Evolutionary conservation across 495 filamentous ascomycete genomes (phyloP).

Genomic region (Lophium mytilinum): DNA sequence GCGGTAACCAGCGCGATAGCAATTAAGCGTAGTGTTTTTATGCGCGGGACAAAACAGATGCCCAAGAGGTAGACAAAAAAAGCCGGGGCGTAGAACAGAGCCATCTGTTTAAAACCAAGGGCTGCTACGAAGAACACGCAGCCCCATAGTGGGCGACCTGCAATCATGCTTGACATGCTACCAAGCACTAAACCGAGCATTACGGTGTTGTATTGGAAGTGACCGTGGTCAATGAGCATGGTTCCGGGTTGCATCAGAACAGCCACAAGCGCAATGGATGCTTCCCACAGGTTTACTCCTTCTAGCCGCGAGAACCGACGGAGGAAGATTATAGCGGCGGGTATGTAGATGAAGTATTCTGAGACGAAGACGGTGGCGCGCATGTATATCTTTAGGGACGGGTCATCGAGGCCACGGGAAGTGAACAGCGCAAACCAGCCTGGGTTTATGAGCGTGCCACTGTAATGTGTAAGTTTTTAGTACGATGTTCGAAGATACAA

Average conservation of each 20-base stretch:
- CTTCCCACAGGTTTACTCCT: constrained; percentile 65
- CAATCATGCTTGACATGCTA: constrained; percentile 78
- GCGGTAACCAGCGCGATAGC: constrained; percentile 65
- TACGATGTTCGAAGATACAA: neutral
- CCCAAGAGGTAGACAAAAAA: constrained; percentile 90
- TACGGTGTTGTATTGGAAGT: constrained; percentile 98
- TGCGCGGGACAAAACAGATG: constrained; percentile 65
- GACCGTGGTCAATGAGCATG: constrained; percentile 92
- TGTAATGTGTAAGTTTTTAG: constrained; percentile 29
- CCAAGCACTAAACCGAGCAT: constrained; percentile 89
- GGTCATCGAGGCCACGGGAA: constrained; percentile 74
- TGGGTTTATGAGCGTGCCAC: constrained; percentile 67
- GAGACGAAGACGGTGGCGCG: constrained; percentile 79
- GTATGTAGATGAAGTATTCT: constrained; percentile 83
- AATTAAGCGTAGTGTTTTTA: constrained; percentile 61
- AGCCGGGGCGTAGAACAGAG: constrained; percentile 87
- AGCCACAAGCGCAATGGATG: constrained; percentile 76
- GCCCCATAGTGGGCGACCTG: constrained; percentile 76
- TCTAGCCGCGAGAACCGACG: constrained; percentile 65
- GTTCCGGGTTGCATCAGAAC: constrained; percentile 88
- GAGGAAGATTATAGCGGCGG: constrained; percentile 74
- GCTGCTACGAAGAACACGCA: constrained; percentile 91
- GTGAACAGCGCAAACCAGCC: constrained; percentile 81
- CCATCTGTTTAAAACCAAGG: constrained; percentile 97
- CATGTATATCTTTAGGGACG: constrained; percentile 86